Percentiles rank a stretch among this genome's conserved stretches.
Evolutionary conservation across 371 early-diverging fungal species (phyloP).

Genomic region (Mucor lusitanicus): DNA sequence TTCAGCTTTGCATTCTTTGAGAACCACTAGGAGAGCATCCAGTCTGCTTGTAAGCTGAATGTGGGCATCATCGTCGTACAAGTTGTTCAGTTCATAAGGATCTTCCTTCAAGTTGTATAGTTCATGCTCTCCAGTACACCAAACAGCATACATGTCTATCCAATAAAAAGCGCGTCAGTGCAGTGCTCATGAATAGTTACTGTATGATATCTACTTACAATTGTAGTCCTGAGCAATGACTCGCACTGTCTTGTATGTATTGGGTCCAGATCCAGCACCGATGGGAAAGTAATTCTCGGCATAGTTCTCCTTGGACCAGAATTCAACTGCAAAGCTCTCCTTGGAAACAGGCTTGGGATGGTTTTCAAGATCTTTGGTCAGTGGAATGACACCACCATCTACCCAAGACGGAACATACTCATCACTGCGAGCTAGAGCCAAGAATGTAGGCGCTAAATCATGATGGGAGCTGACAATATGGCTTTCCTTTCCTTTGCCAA

Average conservation of each 20-base stretch:
- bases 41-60: slow-evolving; percentile 48
- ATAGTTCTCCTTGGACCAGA: slow-evolving; percentile 45
- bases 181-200: no score
- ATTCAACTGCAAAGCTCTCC: slow-evolving; percentile 66
- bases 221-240: slow-evolving; percentile 56
- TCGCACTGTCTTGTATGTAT: slow-evolving; percentile 65
- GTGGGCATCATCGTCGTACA: slow-evolving; percentile 26
- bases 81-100: slow-evolving; percentile 60
- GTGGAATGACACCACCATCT: slow-evolving; percentile 59
- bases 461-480: slow-evolving; percentile 58
- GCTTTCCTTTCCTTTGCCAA: slow-evolving; percentile 47
- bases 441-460: slow-evolving; percentile 62
- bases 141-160: slow-evolving; percentile 53
- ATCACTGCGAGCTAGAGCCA: slow-evolving; percentile 53
- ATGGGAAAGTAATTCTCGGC: slow-evolving; percentile 28
- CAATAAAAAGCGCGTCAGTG: not conserved
- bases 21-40: slow-evolving; percentile 60
- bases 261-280: slow-evolving; percentile 16
- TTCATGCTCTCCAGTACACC: slow-evolving; percentile 70
- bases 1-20: slow-evolving; percentile 56
- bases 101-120: slow-evolving; percentile 59
- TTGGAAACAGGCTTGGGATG: slow-evolving; percentile 43
- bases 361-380: slow-evolving; percentile 40
- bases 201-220: slow-evolving; percentile 20
- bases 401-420: slow-evolving; percentile 44